Percentiles rank a stretch among this genome's conserved stretches.
Evolutionary conservation across 2,329 filamentous ascomycete species (phyloP).

Genomic region (Pseudocercospora crystallina): DNA sequence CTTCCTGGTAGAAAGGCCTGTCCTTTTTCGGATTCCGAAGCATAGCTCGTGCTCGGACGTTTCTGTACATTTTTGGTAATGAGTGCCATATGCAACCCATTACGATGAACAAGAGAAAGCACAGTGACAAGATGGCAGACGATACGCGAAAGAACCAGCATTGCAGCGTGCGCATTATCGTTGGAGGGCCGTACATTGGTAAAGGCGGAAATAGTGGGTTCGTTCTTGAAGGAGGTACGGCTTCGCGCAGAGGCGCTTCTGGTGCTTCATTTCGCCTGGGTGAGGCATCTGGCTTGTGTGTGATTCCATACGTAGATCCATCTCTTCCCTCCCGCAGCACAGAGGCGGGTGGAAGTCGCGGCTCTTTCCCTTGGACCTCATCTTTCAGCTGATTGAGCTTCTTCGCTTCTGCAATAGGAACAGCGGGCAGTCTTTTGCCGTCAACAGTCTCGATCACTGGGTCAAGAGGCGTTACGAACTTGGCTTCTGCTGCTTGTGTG

Average conservation of each 20-base stretch:
- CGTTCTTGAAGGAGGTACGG: conserved; percentile 64
- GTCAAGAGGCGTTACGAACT: conserved; percentile 66
- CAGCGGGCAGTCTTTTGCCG: conserved; percentile 65
- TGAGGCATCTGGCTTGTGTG: conserved; percentile 19
- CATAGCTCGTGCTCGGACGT: conserved; percentile 55
- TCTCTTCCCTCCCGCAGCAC: conserved; percentile 43
- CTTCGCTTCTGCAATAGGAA: conserved; percentile 68
- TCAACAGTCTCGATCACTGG: conserved; percentile 68
- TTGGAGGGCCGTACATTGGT: conserved; percentile 76
- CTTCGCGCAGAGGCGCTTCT: conserved; percentile 42
- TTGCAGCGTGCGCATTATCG: conserved; percentile 63
- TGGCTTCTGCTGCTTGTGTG: conserved; percentile 61
- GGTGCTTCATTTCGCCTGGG: conserved; percentile 47
- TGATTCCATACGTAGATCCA: conserved; percentile 41
- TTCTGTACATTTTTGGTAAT: conserved; percentile 54
- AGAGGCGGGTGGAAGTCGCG: conserved; percentile 33
- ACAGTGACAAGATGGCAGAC: conserved; percentile 74
- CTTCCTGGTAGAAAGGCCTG: conserved; percentile 73
- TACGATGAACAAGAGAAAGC: conserved; percentile 75
- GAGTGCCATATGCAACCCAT: conserved; percentile 70
- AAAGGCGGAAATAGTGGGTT: conserved; percentile 82
- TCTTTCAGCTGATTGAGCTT: conserved; percentile 66
- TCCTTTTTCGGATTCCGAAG: conserved; percentile 59
- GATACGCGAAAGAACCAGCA: conserved; percentile 64
- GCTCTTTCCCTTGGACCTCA: conserved; percentile 44